Evolutionary conservation across 73 alveolate species (phyloP).

Genomic region (Uronychia binucleata): DNA sequence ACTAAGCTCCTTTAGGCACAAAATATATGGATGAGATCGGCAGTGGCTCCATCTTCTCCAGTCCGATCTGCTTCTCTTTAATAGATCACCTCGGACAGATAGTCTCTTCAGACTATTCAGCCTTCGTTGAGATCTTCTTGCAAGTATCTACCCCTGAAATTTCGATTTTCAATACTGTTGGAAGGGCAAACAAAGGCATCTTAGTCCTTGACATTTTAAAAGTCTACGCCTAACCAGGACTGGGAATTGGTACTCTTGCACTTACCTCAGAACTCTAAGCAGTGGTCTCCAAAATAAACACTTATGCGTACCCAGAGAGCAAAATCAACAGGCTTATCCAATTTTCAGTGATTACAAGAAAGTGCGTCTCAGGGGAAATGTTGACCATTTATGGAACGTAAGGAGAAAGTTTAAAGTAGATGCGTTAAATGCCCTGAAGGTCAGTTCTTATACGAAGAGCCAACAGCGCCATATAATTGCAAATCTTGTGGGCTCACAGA

Average conservation of each 20-base stretch:
- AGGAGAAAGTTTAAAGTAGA: not conserved
- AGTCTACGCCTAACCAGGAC: not conserved
- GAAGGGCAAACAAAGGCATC: not conserved
- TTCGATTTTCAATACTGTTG: not conserved
- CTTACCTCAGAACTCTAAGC: not conserved
- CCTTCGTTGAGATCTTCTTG: not conserved
- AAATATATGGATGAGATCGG: not conserved
- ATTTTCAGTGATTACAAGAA: not conserved
- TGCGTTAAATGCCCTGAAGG: conserved; percentile 4
- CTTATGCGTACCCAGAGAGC: too few relatives aligned
- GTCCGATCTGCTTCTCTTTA: not conserved
- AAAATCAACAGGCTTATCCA: too few relatives aligned
- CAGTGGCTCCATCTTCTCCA: not conserved
- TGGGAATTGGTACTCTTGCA: not conserved
- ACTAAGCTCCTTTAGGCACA: not conserved
- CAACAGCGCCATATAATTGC: not conserved
- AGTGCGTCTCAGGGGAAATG: not conserved
- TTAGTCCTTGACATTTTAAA: not conserved
- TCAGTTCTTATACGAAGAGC: not conserved
- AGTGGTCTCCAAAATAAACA: too few relatives aligned
- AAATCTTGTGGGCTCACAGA: not conserved
- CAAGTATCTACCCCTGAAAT: not conserved
- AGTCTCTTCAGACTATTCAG: not conserved
- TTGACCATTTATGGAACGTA: not conserved
- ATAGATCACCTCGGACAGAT: not conserved